These are phyloP conservation scores for Pythium inflatum DNA, from an alignment of 352 stramenopile genomes.

Conservation along the genomic window DNA sequence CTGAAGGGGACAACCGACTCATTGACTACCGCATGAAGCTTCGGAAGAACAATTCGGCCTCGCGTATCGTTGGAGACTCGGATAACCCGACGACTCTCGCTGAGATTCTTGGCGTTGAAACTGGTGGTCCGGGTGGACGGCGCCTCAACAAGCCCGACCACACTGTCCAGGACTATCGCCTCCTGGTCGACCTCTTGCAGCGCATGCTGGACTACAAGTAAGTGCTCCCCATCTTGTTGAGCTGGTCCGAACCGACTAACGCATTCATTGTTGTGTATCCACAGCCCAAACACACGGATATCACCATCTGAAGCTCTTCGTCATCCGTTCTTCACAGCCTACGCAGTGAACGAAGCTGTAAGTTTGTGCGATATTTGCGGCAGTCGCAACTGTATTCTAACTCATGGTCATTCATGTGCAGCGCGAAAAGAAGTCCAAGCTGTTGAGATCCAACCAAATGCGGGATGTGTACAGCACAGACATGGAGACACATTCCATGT, in stretches of 20 bases:
- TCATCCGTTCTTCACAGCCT: constrained; percentile 92
- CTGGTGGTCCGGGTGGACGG: constrained; percentile 44
- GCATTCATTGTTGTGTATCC: background rate
- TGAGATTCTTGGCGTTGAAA: constrained; percentile 61
- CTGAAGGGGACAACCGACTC: constrained; percentile 57
- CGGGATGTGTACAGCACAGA: constrained; percentile 34
- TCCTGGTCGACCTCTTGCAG: constrained; percentile 94
- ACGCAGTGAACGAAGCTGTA: constrained; percentile 47
- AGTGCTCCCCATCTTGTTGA: constrained; percentile 25
- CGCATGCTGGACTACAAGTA: constrained; percentile 96
- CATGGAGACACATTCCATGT: constrained; percentile 28
- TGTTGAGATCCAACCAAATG: constrained; percentile 35
- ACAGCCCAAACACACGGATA: constrained; percentile 88
- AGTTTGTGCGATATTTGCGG: too few species aligned
- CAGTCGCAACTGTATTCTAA: too few species aligned
- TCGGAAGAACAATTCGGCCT: constrained; percentile 46
- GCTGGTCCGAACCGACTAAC: too few species aligned
- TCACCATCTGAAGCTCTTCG: constrained; percentile 90
- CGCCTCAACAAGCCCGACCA: constrained; percentile 70
- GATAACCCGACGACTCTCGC: constrained; percentile 51
- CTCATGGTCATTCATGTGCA: constrained; percentile 14
- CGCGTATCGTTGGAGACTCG: constrained; percentile 30
- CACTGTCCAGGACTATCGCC: constrained; percentile 83
- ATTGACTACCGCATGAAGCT: constrained; percentile 74
- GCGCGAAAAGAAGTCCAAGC: constrained; percentile 39